Percentiles rank a stretch among this genome's conserved stretches.
Evolutionary conservation across 352 stramenopile species (phyloP).

Genomic region (Pythium sp.): DNA sequence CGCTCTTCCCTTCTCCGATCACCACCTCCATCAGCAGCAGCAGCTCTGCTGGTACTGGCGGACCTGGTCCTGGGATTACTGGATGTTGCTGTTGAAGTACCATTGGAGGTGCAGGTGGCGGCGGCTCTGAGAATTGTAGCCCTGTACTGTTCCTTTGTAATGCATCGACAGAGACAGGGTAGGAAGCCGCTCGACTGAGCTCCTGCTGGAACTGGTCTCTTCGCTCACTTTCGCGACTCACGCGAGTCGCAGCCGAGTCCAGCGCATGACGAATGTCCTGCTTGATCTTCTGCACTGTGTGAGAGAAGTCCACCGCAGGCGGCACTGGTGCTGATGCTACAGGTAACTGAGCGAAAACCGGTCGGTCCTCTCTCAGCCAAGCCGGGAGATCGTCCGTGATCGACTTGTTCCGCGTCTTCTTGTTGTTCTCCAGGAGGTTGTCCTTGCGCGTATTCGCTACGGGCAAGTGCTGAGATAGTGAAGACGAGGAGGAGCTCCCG

Average conservation of each 20-base stretch:
- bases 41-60: conserved; percentile 33
- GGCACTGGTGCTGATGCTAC: not conserved
- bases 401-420: not conserved
- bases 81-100: not conserved
- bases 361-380: conserved; percentile 18
- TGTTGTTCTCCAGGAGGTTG: not conserved
- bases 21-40: conserved; percentile 77
- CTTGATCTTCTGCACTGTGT: conserved; percentile 50
- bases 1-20: conserved; percentile 60
- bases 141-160: not conserved
- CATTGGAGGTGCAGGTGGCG: not conserved
- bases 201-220: conserved; percentile 41
- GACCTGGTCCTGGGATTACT: not conserved
- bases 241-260: conserved; percentile 40
- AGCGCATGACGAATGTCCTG: conserved; percentile 57
- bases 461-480: not conserved
- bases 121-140: not conserved
- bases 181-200: conserved; percentile 15
- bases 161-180: conserved; percentile 5
- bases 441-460: not conserved
- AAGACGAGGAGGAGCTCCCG: conserved; percentile 7
- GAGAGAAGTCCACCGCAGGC: conserved; percentile 14
- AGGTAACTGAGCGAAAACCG: not conserved
- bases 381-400: conserved; percentile 17
- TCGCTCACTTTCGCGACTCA: conserved; percentile 34